Base-by-base conservation (phyloP, 2,329 filamentous ascomycete species). In the Calcarisporium arbuscula region DNA sequence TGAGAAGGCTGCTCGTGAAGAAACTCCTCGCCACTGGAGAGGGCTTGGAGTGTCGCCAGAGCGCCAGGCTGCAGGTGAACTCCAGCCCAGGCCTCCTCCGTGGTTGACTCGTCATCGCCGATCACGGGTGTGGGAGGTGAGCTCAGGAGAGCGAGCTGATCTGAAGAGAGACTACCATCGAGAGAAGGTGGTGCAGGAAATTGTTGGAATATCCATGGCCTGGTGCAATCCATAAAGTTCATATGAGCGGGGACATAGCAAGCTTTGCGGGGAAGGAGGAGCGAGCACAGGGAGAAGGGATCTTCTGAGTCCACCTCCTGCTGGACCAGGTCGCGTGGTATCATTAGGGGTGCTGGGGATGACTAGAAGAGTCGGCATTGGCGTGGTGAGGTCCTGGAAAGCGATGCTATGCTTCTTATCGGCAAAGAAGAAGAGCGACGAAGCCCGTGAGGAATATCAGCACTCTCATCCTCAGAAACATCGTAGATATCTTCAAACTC, bases 401-500 rank as follows among this genome's bases (percentile, higher is more conserved):
- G 56, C 49, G 62, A 55, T 17, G 29, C 30, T 7, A 27, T 34
- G 20, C 18, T 56, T 61, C 51, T 62, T 60, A 46, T 75, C 68
- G 51, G 57, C 57, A 48, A 47, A 50, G 56, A 51, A 12, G 47
- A 42, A 28, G 48, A 48, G 25, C 50, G 50, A 29, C 41, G 51
- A 21, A 50, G 43, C 28, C 47, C 41, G 16, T 43, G 41, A 19
- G 39, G 32, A 20, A 40, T 18, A 37, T 41, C 28, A 21, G 54
- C 54, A 8, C 75, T 70, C 48, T 94, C 87, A 35, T 87, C 78
- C 46, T 94, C 87, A 12, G 85, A 88, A 27, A 86, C 73, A 58
- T 92, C 85, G 58, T 95, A 95, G 31, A 95, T 65, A 49, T 94
- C 86, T 58, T 94, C 85, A 49, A 90, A 90, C 44, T 86, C 81